phyloP scores from a whole-genome alignment of 257 asterid genomes.

The Plantago ovata region DNA sequence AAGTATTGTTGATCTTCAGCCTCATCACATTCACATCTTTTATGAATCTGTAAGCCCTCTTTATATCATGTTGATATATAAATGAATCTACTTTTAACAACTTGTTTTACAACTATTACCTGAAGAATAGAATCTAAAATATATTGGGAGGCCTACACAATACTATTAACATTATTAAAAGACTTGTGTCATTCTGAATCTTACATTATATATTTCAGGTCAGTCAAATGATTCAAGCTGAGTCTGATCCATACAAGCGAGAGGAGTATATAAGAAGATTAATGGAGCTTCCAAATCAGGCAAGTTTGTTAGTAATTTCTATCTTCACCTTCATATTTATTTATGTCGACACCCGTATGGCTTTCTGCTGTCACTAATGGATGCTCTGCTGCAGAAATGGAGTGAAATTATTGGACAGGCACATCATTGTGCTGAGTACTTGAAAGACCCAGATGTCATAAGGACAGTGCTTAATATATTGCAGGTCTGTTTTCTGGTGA shows the following conservation, averaged over 20 bases:
- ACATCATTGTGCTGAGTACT: conserved; percentile 75
- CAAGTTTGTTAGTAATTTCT: too few relatives aligned
- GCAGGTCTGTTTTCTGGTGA: conserved; percentile 56
- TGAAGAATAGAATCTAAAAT: too few relatives aligned
- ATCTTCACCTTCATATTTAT: conserved; percentile 11
- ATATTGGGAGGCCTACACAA: too few relatives aligned
- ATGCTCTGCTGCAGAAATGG: conserved; percentile 72
- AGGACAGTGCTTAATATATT: conserved; percentile 91
- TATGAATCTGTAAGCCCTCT: conserved; percentile 80
- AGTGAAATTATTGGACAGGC: conserved; percentile 93
- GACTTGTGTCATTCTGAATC: too few relatives aligned
- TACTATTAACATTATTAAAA: too few relatives aligned
- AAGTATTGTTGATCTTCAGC: conserved; percentile 89
- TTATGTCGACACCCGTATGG: conserved; percentile 1
- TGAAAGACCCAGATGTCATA: conserved; percentile 86
- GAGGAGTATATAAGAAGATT: conserved; percentile 85
- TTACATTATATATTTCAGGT: conserved; percentile 73
- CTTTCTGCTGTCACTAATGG: conserved; percentile 26
- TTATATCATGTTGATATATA: conserved; percentile 2
- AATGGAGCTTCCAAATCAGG: conserved; percentile 97
- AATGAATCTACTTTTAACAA: conserved; percentile 3
- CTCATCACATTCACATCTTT: conserved; percentile 94
- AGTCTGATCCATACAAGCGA: conserved; percentile 84
- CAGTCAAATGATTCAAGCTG: conserved; percentile 94
- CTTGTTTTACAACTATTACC: too few relatives aligned